phyloP scores from a whole-genome alignment of 2,329 filamentous ascomycete genomes.

The Colletotrichum sp. region DNA sequence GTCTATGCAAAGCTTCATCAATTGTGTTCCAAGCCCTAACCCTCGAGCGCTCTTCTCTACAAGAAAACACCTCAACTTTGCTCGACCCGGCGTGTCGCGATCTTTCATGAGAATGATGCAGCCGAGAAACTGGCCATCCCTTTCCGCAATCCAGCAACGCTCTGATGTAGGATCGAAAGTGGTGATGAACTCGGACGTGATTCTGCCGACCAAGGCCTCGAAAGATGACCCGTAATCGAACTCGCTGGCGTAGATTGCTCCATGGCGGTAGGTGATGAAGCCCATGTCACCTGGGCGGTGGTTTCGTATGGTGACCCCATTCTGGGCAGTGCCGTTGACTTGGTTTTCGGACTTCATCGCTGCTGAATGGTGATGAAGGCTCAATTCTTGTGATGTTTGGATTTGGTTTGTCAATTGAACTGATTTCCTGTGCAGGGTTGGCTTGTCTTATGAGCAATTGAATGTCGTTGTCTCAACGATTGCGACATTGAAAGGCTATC shows the following conservation, averaged over 20 bases:
- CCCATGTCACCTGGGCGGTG: conserved; percentile 28
- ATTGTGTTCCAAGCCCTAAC: conserved; percentile 18
- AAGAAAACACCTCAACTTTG: conserved; percentile 28
- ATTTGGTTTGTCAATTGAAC: not conserved
- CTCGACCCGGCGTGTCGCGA: conserved; percentile 3
- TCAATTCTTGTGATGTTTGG: too few relatives aligned
- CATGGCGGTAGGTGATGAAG: conserved; percentile 29
- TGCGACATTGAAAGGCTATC: not conserved
- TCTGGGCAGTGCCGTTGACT: not conserved
- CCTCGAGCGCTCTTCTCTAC: conserved; percentile 26
- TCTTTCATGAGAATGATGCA: conserved; percentile 28
- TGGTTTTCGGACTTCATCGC: not conserved
- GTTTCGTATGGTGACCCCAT: not conserved
- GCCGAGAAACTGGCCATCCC: conserved; percentile 25
- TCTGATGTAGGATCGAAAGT: conserved; percentile 26
- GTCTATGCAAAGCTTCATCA: conserved; percentile 22
- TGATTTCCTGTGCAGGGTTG: not conserved
- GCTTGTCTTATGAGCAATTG: not conserved
- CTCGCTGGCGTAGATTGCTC: conserved; percentile 23
- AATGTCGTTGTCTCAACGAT: not conserved
- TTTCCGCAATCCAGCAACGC: conserved; percentile 32
- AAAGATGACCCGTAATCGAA: conserved; percentile 23
- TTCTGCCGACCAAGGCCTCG: conserved; percentile 26
- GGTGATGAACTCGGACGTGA: conserved; percentile 28
- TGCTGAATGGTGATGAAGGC: not conserved